Evolutionary conservation across 768 basidiomycete species (phyloP), one percentile per base, ranked within the genome.

Genomic region (Amanita pallidorosea): DNA sequence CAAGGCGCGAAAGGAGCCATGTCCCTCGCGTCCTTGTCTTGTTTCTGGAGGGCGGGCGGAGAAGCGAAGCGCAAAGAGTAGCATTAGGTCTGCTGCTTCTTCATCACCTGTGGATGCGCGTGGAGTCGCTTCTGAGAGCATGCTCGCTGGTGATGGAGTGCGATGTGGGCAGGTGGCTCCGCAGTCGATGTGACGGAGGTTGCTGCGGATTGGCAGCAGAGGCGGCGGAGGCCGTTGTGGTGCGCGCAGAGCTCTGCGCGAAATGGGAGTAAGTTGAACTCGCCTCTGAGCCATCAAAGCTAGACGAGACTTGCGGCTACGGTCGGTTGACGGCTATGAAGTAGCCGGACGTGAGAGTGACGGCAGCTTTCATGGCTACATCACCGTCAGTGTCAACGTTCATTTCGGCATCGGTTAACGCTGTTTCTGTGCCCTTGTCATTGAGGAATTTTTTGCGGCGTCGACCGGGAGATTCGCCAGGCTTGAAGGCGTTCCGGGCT

Each of bases 21-120:
- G 57, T 86, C 83, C 55, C 70, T 75, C 5, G 70, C 59, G 37
- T 80, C 77, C 33, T 74, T 77, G 38, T 72, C 73, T 6, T 15
- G 11, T 31, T 31, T 11, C 34, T 6, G 49, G 41, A 18, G 76
- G 75, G 36, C 87, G 79, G 17, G 73, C 85, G 7, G 88, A 0
- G 87, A 89, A 0, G 88, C 1, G 86, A 89, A 5, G 88, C 89
- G 89, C 88, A 46, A 92, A 76, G 66, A 79, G 87, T 18, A 91
- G 69, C 80, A 92, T 85, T 40, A 90, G 66, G 60, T 88, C 86
- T n/a, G 89, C 88, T 0, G 88, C 89, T 59, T 91, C 89, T 31
- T 31, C 31, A 54, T 80, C 83, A 62, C 88, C 86, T 29, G 81
- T 79, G n/a, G 79, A 75, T 54, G 72, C 73, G 52, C 60, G 76